These are phyloP conservation scores for Orobanche coerulescens DNA, from an alignment of 257 asterid species.

Conservation along the genomic window DNA sequence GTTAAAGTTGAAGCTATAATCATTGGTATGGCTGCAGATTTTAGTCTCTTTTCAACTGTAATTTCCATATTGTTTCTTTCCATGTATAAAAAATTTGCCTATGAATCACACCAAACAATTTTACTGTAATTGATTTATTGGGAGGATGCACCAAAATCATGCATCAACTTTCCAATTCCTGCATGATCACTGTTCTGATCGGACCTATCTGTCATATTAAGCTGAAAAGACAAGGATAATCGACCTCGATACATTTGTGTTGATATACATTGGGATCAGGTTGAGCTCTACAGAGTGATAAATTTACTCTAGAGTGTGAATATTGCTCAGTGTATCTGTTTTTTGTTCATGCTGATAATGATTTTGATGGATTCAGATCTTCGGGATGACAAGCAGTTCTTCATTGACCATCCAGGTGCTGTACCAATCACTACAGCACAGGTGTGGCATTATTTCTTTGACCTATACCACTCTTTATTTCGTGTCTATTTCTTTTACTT, in stretches of 20 bases:
- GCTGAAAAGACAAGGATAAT: not conserved
- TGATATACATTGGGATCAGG: not conserved
- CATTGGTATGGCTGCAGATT: not conserved
- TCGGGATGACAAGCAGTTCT: slow-evolving; percentile 89
- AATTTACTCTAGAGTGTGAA: not conserved
- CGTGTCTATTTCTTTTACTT: not conserved
- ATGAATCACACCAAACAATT: too few relatives aligned
- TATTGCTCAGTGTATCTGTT: not conserved
- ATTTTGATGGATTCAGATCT: slow-evolving; percentile 52
- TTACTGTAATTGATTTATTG: not conserved
- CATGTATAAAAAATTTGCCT: too few relatives aligned
- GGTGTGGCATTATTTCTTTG: slow-evolving; percentile 31
- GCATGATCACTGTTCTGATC: not conserved
- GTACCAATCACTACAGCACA: slow-evolving; percentile 81
- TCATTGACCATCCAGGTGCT: slow-evolving; percentile 87
- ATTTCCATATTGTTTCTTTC: too few relatives aligned
- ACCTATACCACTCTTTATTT: slow-evolving; percentile 8
- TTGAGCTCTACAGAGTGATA: not conserved
- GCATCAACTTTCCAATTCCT: not conserved
- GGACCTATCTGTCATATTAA: not conserved
- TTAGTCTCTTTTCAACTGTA: slow-evolving; percentile 8
- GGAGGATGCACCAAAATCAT: not conserved
- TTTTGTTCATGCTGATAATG: slow-evolving; percentile 2
- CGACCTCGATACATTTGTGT: not conserved
- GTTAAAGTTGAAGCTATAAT: not conserved